These are phyloP conservation scores for Xylariales sp. DNA, from an alignment of 2,329 filamentous ascomycete genomes.

Conservation along the genomic window DNA sequence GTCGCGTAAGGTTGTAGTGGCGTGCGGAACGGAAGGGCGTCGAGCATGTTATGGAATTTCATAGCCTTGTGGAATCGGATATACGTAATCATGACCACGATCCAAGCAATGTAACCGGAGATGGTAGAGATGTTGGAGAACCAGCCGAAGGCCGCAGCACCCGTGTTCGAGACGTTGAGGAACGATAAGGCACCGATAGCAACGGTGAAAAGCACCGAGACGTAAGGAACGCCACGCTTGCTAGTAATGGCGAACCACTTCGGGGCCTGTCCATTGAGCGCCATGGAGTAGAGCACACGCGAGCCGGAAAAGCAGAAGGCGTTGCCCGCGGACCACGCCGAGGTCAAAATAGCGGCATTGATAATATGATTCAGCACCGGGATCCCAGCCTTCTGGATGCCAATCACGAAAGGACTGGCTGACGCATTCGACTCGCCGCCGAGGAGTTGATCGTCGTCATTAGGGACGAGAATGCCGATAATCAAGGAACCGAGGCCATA, in stretches of 20 bases:
- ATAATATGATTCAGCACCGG: conserved; percentile 72
- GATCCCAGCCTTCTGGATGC: conserved; percentile 75
- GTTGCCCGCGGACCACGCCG: conserved; percentile 71
- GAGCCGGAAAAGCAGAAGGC: conserved; percentile 74
- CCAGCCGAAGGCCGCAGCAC: conserved; percentile 75
- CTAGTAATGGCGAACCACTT: conserved; percentile 69
- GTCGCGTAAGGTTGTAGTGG: conserved; percentile 72
- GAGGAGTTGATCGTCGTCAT: conserved; percentile 71
- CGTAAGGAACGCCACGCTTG: conserved; percentile 70
- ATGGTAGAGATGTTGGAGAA: conserved; percentile 77
- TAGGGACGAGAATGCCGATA: conserved; percentile 72
- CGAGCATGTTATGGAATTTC: conserved; percentile 61
- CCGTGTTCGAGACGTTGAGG: conserved; percentile 73
- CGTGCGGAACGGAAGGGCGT: conserved; percentile 64
- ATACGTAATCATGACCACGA: conserved; percentile 68
- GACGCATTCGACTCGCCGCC: conserved; percentile 67
- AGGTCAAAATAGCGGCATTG: conserved; percentile 75
- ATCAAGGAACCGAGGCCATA: conserved; percentile 72
- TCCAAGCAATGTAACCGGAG: conserved; percentile 70
- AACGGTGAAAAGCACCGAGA: conserved; percentile 65
- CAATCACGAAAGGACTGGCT: conserved; percentile 73
- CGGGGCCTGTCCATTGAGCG: conserved; percentile 74
- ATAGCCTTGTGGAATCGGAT: conserved; percentile 70
- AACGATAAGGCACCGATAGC: conserved; percentile 74
- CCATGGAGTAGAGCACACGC: conserved; percentile 76